phyloP scores from a whole-genome alignment of 371 early-diverging fungal genomes.

The Amoeboaphelidium occidentale region DNA sequence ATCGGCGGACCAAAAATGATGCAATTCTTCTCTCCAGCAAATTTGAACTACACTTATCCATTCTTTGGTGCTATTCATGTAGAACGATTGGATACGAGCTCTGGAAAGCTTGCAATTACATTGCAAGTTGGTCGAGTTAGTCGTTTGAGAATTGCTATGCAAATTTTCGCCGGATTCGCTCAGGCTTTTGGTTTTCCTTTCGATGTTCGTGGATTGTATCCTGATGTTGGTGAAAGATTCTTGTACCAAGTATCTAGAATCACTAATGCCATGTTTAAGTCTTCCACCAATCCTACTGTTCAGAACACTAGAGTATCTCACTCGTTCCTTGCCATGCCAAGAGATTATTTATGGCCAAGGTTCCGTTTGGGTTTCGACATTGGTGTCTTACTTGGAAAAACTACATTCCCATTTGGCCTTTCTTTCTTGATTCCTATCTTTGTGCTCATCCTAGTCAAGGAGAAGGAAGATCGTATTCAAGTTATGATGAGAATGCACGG shows the following conservation, averaged over 20 bases:
- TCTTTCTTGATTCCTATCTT: conserved; percentile 45
- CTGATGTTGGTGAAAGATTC: neutral
- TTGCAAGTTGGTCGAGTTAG: neutral
- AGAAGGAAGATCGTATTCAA: conserved; percentile 37
- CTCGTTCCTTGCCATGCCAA: neutral
- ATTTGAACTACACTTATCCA: neutral
- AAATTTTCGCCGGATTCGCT: no score
- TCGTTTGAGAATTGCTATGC: neutral
- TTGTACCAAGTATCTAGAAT: no score
- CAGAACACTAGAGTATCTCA: neutral
- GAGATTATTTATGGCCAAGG: neutral
- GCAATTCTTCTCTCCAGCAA: neutral
- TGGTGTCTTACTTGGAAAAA: conserved; percentile 25
- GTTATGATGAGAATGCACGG: conserved; percentile 56
- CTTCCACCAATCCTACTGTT: neutral
- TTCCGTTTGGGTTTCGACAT: conserved; percentile 1
- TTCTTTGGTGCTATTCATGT: neutral
- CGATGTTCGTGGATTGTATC: neutral
- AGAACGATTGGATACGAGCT: neutral
- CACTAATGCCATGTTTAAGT: neutral
- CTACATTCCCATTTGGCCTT: conserved; percentile 45
- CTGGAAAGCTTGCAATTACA: neutral
- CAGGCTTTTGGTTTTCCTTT: neutral
- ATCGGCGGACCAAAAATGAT: no score
- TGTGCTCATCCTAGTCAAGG: conserved; percentile 32